A percentile compares a stretch with the other conserved stretches of the same genome.
These are phyloP conservation scores for Cystofilobasidium macerans DNA, from an alignment of 768 basidiomycete species.

Conservation along the genomic window DNA sequence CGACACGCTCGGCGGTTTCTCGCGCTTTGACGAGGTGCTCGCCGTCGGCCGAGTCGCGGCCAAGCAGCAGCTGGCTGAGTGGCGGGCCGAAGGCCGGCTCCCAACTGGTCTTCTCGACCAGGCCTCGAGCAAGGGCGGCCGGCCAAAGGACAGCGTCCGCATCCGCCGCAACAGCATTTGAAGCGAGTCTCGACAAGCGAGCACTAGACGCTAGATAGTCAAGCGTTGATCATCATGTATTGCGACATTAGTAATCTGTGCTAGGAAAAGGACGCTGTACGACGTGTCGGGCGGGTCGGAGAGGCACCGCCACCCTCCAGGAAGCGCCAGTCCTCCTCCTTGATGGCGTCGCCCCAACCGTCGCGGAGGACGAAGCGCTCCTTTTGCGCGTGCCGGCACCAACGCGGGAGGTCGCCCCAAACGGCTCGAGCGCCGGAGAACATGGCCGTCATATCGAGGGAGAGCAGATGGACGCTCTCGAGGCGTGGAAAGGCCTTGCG, in stretches of 20 bases:
- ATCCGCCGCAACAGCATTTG: conserved; percentile 22
- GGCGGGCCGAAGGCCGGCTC: conserved; percentile 63
- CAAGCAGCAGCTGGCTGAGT: conserved; percentile 56
- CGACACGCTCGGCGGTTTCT: conserved; percentile 61
- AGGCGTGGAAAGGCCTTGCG: conserved; percentile 11
- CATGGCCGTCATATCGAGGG: conserved; percentile 6
- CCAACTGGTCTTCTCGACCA: conserved; percentile 19
- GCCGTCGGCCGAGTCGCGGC: conserved; percentile 68
- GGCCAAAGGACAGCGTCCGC: conserved; percentile 16
- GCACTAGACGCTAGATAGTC: no score
- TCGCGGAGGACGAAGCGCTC: background rate
- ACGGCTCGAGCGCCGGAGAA: background rate
- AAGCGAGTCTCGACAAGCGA: no score
- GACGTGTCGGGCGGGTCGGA: no score
- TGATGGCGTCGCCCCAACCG: background rate
- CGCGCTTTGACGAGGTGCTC: conserved; percentile 61
- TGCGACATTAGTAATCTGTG: no score
- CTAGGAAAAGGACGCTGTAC: no score
- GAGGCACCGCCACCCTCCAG: no score
- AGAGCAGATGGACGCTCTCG: conserved; percentile 11
- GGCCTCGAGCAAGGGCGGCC: background rate
- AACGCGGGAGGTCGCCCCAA: background rate
- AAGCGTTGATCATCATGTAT: no score
- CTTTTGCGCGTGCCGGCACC: background rate
- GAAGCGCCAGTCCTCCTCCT: background rate